Base-by-base conservation (phyloP, 176 grass and related monocot genomes). In the Cenchrus americanus region DNA sequence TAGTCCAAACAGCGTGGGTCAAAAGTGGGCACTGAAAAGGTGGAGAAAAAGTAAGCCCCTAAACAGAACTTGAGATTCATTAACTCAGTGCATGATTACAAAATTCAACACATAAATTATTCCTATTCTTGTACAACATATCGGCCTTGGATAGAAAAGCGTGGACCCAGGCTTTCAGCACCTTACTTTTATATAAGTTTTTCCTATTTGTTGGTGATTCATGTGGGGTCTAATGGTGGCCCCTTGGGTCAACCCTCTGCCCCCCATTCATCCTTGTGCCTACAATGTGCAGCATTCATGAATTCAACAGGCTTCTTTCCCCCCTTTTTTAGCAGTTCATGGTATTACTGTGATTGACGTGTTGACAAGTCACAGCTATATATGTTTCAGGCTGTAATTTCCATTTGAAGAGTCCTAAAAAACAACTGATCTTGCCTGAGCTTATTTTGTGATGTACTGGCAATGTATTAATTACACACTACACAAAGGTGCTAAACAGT, bases 301-400 rank as follows among this genome's bases (percentile, higher is more conserved):
- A 43, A 21, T 9, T 21, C 4, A 18, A 4, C 2, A 27, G 12
- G 9, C 26, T 71, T 30, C 27, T 30, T 30, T 30, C 27, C 27
- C 27, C 27, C 34, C 34, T 37, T 52, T 48, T 72, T 15, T 34
- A 57, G 18, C 18, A 75, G 73, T 11, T 57, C 5, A 64, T 22
- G 9, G 27, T 51, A 52, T 68, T 68, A 60, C 12, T 69, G 23
- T 34, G 23, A 61, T 66, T 85, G 13, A 78, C 21, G 47, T 24
- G 41, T 40, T 7, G 41, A 23, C 53, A 71, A 6, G n/a, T 22
- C 24, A 32, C 24, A 32, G 6, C 26, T n/a, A 15, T 34, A 72
- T 7, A 37, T 66, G 47, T 82, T 49, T 3, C 47, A 53, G 69
- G 15, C 52, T 80, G 47, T 24, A 76, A 42, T 80, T 82, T 87